Base-by-base conservation (phyloP, 1,284 basidiomycete species). In the Cystobasidium slooffiae region DNA sequence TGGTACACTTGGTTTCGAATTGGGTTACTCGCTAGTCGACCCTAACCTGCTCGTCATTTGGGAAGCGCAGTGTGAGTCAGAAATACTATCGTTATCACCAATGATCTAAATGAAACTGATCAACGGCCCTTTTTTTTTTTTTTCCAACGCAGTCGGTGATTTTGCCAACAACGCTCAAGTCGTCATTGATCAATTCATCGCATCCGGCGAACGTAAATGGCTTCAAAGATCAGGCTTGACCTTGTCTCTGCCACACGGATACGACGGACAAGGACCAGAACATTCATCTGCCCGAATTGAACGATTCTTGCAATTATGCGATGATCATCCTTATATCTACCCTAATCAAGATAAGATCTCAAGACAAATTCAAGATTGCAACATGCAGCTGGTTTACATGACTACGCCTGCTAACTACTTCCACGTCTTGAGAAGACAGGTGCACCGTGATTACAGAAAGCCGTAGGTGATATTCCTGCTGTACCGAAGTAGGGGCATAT, bases 131-230 rank as follows among this genome's bases (percentile, higher is more conserved):
- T 58, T 55, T 53, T 10, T 51, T 10, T 22, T 75, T 58, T 55
- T 53, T 10, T 51, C 2, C 7, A n/a, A 14, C 24, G 31, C 44
- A 79, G 78, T 99, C 80, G 96, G 96, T 83, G 97, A 99, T 84
- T 99, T 98, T 83, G 93, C 91, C 61, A 97, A 97, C 85, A 94
- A 92, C 78, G 96, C 96, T 4, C 96, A 98, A 84, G 92, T 90
- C 83, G 97, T 99, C 84, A 97, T 99, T 80, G 97, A 99, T 83
- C 96, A 99, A 84, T 99, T 97, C 85, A 92, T 99, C 77, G 94
- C 95, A 39, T 92, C 95, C 20, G 96, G 96, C 62, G 97, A 99
- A 85, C 87, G 94, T 79, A 99, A 99, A 84, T 99, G 97, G 97
- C 83, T 98, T 72, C 96, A 99, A 85, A 89, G 97, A 76, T 92